These are phyloP conservation scores for Mentha longifolia DNA, from an alignment of 257 asterid species.

Conservation along the genomic window DNA sequence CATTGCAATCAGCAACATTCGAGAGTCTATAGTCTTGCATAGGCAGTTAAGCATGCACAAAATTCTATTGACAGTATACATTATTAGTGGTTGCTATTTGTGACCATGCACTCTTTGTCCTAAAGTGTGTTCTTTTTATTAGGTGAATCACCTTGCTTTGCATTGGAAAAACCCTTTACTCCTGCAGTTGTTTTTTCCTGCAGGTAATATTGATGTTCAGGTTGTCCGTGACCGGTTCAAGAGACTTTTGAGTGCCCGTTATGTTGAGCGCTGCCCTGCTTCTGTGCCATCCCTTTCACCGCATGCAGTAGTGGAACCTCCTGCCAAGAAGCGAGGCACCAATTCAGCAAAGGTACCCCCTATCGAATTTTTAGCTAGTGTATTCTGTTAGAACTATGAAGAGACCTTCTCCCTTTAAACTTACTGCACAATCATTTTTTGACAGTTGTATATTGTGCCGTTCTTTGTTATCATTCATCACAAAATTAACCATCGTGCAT, in stretches of 20 bases:
- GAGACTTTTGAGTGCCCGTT: conserved; percentile 65
- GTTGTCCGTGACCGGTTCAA: conserved; percentile 54
- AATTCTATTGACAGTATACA: too few species aligned
- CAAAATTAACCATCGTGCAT: not conserved
- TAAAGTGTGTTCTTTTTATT: too few species aligned
- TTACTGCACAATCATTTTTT: not conserved
- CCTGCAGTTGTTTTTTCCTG: conserved; percentile 1
- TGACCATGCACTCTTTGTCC: too few species aligned
- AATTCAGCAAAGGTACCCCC: conserved; percentile 26
- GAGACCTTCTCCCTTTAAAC: not conserved
- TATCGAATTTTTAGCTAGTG: not conserved
- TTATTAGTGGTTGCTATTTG: too few species aligned
- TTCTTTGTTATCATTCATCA: conserved; percentile 10
- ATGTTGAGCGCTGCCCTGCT: conserved; percentile 89
- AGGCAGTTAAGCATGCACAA: too few species aligned
- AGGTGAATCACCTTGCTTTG: conserved; percentile 7
- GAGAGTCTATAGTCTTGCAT: too few species aligned
- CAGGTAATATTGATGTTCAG: conserved; percentile 57
- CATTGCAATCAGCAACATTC: too few species aligned
- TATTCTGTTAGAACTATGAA: too few species aligned
- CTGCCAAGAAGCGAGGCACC: conserved; percentile 28
- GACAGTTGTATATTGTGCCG: not conserved
- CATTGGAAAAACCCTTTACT: conserved; percentile 5
- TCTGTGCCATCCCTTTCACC: conserved; percentile 75
- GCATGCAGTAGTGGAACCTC: conserved; percentile 41